A percentile compares a stretch with the other conserved stretches of the same genome.
phyloP scores from a whole-genome alignment of 2,329 filamentous ascomycete genomes.

The Penicillium sp. region DNA sequence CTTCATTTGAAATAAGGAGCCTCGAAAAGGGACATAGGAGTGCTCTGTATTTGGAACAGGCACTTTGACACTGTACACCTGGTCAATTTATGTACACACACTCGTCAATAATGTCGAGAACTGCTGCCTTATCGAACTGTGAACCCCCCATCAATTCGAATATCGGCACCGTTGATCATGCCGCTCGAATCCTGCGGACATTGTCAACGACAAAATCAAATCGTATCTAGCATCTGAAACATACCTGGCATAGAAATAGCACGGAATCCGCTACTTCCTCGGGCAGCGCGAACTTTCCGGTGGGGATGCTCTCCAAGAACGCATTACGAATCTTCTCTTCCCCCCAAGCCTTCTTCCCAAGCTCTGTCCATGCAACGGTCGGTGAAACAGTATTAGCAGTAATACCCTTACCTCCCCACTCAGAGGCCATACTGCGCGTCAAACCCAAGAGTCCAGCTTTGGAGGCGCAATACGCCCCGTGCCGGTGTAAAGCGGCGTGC shows the following conservation, averaged over 20 bases:
- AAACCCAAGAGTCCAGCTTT: slow-evolving; percentile 49
- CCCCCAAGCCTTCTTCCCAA: slow-evolving; percentile 48
- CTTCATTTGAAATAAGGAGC: too few relatives aligned
- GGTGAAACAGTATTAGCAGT: slow-evolving; percentile 50
- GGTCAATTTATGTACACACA: too few relatives aligned
- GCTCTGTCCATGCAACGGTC: slow-evolving; percentile 49
- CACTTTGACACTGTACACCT: too few relatives aligned
- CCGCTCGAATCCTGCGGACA: slow-evolving; percentile 39
- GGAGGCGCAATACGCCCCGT: slow-evolving; percentile 52
- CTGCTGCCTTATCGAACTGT: slow-evolving; percentile 32
- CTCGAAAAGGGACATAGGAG: too few relatives aligned
- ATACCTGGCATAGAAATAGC: slow-evolving; percentile 40
- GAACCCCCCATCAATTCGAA: slow-evolving; percentile 44
- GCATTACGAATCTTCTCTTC: slow-evolving; percentile 36
- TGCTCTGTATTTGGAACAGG: too few relatives aligned
- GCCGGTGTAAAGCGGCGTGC: slow-evolving; percentile 47
- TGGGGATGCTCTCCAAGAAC: slow-evolving; percentile 41
- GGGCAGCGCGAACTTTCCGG: slow-evolving; percentile 41
- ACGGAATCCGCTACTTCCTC: slow-evolving; percentile 44
- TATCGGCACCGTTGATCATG: slow-evolving; percentile 45
- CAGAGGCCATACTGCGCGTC: slow-evolving; percentile 49
- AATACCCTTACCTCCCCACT: slow-evolving; percentile 50
- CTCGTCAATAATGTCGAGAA: not conserved
- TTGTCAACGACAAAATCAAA: not conserved
- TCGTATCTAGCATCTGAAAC: not conserved